Evolutionary conservation across 202 grass and related monocot genomes (phyloP), one percentile per base, ranked within the genome.

Genomic region (Panicum virgatum): DNA sequence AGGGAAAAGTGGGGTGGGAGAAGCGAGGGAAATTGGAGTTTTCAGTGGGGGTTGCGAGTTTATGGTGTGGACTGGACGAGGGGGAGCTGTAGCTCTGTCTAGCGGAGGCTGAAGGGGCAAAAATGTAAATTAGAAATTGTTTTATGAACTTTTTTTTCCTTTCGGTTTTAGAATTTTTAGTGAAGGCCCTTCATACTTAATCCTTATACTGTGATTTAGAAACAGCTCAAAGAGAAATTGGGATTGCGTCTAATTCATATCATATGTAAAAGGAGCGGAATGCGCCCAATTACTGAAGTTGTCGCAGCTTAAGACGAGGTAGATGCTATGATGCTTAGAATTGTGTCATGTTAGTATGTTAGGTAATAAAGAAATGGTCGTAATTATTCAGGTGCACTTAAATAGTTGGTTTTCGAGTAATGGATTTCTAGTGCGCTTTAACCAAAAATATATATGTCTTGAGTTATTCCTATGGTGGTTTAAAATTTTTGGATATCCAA

Each of bases 11-110:
- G 25, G 51, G 62, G 73, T 60, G 16, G 39, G 76, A 57, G 81
- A 83, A 90, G 60, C 81, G 85, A 89, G 87, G 87, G 85, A 88
- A 93, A 90, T 89, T 84, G 81, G 82, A 76, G 80, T 60, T 83
- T 83, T 80, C 60, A 52, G 78, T 54, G 43, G 51, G 72, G 71
- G 62, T 20, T 37, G 48, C 42, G 7, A 51, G 61, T 64, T 80
- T 69, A 79, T 65, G 76, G 77, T 42, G 23, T 53, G 27, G 25
- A 75, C 22, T 44, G 23, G 69, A n/a, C n/a, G n/a, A n/a, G 29
- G 62, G 27, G 11, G 52, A n/a, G n/a, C 39, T 46, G 75, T 37
- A 30, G 10, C 73, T 59, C 50, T n/a, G n/a, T n/a, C n/a, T 57
- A 6, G 9, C 15, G 34, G 16, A 9, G 34, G 3, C 9, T 25